Evolutionary conservation across 1,284 basidiomycete species (phyloP), one percentile per base, ranked within the genome.

Genomic region (Erythrobasidium hasegawianum): DNA sequence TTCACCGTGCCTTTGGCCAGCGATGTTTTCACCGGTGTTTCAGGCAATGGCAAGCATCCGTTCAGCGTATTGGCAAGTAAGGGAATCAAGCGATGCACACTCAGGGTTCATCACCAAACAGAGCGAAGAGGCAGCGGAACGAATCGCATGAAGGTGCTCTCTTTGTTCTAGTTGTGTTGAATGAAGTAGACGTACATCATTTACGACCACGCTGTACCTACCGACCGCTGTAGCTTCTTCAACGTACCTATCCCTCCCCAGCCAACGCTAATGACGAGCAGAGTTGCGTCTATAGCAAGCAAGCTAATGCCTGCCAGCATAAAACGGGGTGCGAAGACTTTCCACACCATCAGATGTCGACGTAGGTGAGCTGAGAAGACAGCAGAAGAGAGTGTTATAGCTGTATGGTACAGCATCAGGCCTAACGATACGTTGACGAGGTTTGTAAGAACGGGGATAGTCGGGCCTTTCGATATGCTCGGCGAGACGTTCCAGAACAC

Each of bases 291-390:
- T 4, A 81, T 77, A 0, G 77, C 70, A 5, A 84, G 62, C 29
- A 81, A 70, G 13, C 75, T 76, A 2, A 81, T 75, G 0, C 83
- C 88, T 0, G 84, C 87, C 14, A 85, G 76, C 87, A 97, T 94
- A 76, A 94, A 95, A 67, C 94, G 81, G 57, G 96, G 96, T 29
- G 93, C 93, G 76, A 97, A 98, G 4, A 97, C 87, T 79, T 97
- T 97, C 92, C 95, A 99, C 40, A 97, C 92, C 94, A 98, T 97
- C 71, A 98, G 78, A 77, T 99, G 96, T 45, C 95, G 77, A 64
- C 92, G 78, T 61, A 97, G 80, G 74, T 85, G 83, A 2, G 88
- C 87, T 0, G 91, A 86, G 67, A 86, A 87, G 4, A 85, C 77
- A 2, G 90, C 86, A 9, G 85, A 84, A 2, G 87, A 85, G 5